Percentiles rank a stretch among this genome's conserved stretches.
Conservation (phyloP, 1,284 basidiomycete species). For the Marasmius sp. region DNA sequence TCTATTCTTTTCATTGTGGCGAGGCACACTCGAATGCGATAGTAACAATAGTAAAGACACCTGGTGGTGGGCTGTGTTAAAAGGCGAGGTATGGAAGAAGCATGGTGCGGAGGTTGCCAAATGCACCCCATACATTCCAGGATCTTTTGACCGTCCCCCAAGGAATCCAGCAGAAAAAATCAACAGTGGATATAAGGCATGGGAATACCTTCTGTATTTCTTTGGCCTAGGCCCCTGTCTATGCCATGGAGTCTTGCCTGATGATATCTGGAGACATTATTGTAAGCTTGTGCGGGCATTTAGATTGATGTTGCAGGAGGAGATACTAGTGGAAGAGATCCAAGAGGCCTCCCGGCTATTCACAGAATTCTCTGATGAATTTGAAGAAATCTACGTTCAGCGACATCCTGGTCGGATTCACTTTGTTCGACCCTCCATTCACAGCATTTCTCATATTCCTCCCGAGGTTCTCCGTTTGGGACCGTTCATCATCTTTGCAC, state of each 20-base stretch:
- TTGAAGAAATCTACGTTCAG: slow-evolving; percentile 24
- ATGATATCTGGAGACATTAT: slow-evolving; percentile 21
- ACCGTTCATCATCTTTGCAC: slow-evolving; percentile 17
- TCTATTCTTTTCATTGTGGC: slow-evolving; percentile 27
- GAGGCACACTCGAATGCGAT: slow-evolving; percentile 20
- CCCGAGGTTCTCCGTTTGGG: slow-evolving; percentile 20
- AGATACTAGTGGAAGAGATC: slow-evolving; percentile 15
- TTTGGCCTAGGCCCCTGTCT: slow-evolving; percentile 27
- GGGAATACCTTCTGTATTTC: slow-evolving; percentile 24
- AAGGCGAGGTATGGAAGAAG: slow-evolving; percentile 14
- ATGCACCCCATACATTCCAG: slow-evolving; percentile 16
- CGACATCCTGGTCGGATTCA: slow-evolving; percentile 23
- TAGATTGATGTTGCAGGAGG: slow-evolving; percentile 20
- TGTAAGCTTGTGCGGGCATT: slow-evolving; percentile 24
- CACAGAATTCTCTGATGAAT: slow-evolving; percentile 21
- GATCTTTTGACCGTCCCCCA: slow-evolving; percentile 24
- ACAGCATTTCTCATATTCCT: slow-evolving; percentile 20
- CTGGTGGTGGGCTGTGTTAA: slow-evolving; percentile 30
- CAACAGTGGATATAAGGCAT: slow-evolving; percentile 12
- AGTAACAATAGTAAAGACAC: slow-evolving; percentile 9
- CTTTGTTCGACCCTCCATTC: slow-evolving; percentile 22
- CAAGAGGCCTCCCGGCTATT: not conserved
- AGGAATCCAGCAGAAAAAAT: slow-evolving; percentile 21
- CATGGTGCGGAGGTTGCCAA: slow-evolving; percentile 23
- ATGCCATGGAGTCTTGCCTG: slow-evolving; percentile 25